Evolutionary conservation across 371 early-diverging fungal species (phyloP).

Genomic region (Syncephalis plumigaleata): DNA sequence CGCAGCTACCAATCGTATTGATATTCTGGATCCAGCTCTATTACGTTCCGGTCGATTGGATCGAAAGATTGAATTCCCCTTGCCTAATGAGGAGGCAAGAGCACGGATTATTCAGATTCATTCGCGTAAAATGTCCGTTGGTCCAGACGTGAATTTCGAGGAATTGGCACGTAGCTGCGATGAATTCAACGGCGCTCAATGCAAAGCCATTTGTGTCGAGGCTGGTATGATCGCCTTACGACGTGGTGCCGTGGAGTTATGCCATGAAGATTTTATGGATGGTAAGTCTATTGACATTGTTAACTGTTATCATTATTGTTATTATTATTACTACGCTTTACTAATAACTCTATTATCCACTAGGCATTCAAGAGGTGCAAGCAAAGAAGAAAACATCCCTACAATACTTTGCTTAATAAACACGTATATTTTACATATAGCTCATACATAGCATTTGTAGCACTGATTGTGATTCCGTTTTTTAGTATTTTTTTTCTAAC

Average conservation of each 20-base stretch:
- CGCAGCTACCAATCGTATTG: constrained; percentile 99
- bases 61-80: constrained; percentile 99
- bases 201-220: constrained; percentile 99
- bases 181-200: constrained; percentile 99
- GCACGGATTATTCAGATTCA: constrained; percentile 99
- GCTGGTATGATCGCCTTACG: constrained; percentile 99
- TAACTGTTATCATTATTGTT: background rate
- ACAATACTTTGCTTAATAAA: constrained; percentile 72
- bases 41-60: constrained; percentile 98
- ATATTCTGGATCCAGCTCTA: constrained; percentile 99
- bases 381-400: constrained; percentile 99
- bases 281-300: constrained; percentile 21
- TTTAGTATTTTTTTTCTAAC: no score
- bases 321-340: no score
- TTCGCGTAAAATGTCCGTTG: constrained; percentile 97
- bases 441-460: no score
- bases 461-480: no score
- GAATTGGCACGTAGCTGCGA: constrained; percentile 97
- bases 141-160: constrained; percentile 95
- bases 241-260: constrained; percentile 75
- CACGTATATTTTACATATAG: no score
- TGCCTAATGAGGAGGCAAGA: constrained; percentile 97
- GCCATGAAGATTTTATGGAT: constrained; percentile 99
- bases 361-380: constrained; percentile 96
- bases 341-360: background rate